Evolutionary conservation across 208 protist genomes (phyloP).

Genomic region (Acanthamoeba culbertsoni): DNA sequence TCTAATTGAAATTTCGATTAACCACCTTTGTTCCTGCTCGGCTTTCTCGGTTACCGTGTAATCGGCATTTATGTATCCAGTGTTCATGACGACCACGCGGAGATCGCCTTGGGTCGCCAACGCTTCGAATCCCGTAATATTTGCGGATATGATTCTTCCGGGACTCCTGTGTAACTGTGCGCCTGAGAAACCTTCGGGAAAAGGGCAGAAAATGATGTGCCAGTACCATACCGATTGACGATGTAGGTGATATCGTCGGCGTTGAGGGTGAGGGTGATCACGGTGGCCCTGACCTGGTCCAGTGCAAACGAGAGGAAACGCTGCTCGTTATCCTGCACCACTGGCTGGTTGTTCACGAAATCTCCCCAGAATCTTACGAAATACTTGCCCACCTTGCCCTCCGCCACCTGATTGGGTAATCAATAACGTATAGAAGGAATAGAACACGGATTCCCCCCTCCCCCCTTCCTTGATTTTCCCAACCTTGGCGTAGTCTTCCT

Average conservation of each 20-base stretch:
- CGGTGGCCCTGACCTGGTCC: neutral
- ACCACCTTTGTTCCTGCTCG: too few relatives aligned
- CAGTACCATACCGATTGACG: neutral
- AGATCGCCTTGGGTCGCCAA: neutral
- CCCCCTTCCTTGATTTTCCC: too few relatives aligned
- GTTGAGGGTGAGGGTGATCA: neutral
- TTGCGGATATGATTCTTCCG: neutral
- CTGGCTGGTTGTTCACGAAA: neutral
- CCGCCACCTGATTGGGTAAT: too few relatives aligned
- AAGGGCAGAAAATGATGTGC: neutral
- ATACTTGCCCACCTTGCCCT: neutral
- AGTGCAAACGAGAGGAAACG: constrained; percentile 6
- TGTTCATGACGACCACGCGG: neutral
- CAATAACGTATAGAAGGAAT: too few relatives aligned
- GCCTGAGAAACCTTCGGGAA: neutral
- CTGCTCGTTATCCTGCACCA: neutral
- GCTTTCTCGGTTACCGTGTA: constrained; percentile 16
- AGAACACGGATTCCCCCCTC: too few relatives aligned
- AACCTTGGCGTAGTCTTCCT: neutral
- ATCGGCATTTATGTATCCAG: neutral
- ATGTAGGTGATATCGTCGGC: constrained; percentile 41
- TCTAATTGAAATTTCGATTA: too few relatives aligned
- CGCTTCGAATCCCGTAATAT: neutral
- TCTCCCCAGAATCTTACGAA: constrained; percentile 27
- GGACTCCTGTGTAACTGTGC: constrained; percentile 25